Conservation (phyloP, 2,329 filamentous ascomycete species). For the Aspergillus intermedius region DNA sequence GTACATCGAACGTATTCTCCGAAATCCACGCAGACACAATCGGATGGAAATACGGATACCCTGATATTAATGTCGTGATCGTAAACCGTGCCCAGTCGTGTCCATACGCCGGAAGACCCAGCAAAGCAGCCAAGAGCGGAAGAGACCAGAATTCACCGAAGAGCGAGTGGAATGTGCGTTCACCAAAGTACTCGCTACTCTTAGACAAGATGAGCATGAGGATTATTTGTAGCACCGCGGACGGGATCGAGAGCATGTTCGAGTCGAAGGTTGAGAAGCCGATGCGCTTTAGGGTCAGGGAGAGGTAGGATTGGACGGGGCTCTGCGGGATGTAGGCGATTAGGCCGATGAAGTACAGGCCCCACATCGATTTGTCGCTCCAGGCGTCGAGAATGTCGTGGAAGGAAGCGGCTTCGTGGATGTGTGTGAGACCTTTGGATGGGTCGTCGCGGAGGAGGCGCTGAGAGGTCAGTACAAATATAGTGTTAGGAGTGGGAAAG, state of each 20-base stretch:
- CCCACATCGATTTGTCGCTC: constrained; percentile 46
- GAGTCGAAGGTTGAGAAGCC: constrained; percentile 26
- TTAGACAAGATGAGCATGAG: constrained; percentile 43
- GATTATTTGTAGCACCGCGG: constrained; percentile 41
- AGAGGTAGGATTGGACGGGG: constrained; percentile 47
- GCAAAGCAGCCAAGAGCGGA: constrained; percentile 45
- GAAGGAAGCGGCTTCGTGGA: constrained; percentile 40
- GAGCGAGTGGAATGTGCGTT: constrained; percentile 47
- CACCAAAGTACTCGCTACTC: constrained; percentile 48
- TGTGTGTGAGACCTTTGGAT: constrained; percentile 45
- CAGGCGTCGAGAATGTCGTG: constrained; percentile 42
- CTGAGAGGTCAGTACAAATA: constrained; percentile 10
- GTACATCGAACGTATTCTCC: constrained; percentile 24
- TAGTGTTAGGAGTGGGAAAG: not conserved
- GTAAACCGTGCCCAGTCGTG: constrained; percentile 46
- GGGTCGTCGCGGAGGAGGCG: constrained; percentile 50
- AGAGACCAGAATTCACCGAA: constrained; percentile 48
- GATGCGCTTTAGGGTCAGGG: constrained; percentile 43
- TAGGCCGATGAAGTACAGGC: constrained; percentile 46
- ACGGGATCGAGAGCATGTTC: constrained; percentile 26
- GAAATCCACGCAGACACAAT: constrained; percentile 31
- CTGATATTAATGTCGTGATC: constrained; percentile 45
- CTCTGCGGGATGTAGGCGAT: constrained; percentile 41
- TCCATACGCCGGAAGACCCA: constrained; percentile 38
- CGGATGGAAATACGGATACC: constrained; percentile 51